Conservation (phyloP, 139 green algal genomes). For the Closterium sp. region DNA sequence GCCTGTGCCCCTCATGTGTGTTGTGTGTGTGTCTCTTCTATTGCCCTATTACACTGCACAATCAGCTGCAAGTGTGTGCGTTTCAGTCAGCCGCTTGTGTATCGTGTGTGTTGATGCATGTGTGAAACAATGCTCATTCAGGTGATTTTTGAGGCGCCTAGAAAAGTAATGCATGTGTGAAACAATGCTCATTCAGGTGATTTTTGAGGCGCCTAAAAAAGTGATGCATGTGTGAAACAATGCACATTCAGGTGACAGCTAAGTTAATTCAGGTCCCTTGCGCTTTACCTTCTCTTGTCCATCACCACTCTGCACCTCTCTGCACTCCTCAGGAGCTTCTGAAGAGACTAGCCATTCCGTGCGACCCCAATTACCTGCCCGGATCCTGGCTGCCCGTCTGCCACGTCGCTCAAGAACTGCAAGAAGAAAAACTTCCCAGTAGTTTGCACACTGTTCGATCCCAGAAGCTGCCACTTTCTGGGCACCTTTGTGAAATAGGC, state of each 20-base stretch:
- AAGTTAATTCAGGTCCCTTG: too few relatives aligned
- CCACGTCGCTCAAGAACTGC: not conserved
- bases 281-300: not conserved
- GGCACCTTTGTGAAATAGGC: constrained; percentile 5
- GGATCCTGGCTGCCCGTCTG: constrained; percentile 7
- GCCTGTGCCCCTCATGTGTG: too few relatives aligned
- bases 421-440: not conserved
- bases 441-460: not conserved
- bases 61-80: not conserved
- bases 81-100: too few relatives aligned
- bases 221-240: too few relatives aligned
- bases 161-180: too few relatives aligned
- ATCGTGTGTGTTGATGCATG: too few relatives aligned
- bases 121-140: too few relatives aligned
- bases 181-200: too few relatives aligned
- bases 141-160: too few relatives aligned
- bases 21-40: not conserved
- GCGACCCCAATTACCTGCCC: not conserved
- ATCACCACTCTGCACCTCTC: not conserved
- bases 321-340: not conserved
- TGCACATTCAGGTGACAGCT: too few relatives aligned
- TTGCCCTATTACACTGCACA: not conserved
- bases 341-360: constrained; percentile 2
- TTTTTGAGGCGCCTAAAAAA: too few relatives aligned
- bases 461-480: not conserved